Evolutionary conservation across 1,139 yeast genomes (phyloP).

Genomic region (Candida smagusa): DNA sequence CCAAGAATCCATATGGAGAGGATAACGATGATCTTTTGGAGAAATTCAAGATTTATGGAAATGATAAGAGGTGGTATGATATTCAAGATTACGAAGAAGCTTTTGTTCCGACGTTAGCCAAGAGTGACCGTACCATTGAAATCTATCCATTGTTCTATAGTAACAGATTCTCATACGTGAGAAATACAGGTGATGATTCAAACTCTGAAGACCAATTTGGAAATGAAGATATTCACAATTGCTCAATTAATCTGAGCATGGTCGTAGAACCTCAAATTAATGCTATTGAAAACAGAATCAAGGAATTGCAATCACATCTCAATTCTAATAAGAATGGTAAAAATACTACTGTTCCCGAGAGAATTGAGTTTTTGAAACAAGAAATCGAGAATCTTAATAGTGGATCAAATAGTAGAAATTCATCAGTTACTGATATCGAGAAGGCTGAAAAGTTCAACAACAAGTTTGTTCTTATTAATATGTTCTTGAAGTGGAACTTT

Average conservation of each 20-base stretch:
- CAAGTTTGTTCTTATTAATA: conserved; percentile 37
- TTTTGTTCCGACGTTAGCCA: conserved; percentile 25
- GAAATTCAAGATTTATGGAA: conserved; percentile 27
- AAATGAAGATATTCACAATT: conserved; percentile 29
- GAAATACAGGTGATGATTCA: conserved; percentile 29
- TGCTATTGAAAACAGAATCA: conserved; percentile 24
- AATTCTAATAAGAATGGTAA: conserved; percentile 12
- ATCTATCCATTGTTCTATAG: conserved; percentile 37
- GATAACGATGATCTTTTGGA: conserved; percentile 7
- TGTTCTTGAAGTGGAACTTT: conserved; percentile 45
- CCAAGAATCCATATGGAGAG: conserved; percentile 25
- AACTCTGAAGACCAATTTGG: conserved; percentile 20
- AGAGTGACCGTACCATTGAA: conserved; percentile 20
- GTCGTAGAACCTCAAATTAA: conserved; percentile 29
- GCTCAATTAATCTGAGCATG: conserved; percentile 25
- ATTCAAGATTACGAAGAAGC: conserved; percentile 42
- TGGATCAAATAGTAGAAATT: not conserved
- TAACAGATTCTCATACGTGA: conserved; percentile 35
- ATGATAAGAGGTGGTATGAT: conserved; percentile 42
- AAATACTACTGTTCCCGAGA: conserved; percentile 14
- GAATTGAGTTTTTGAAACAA: conserved; percentile 22
- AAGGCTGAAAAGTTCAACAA: conserved; percentile 32
- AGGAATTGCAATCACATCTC: conserved; percentile 24
- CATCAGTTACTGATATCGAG: conserved; percentile 1
- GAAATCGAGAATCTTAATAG: conserved; percentile 16